phyloP scores from a whole-genome alignment of 768 basidiomycete genomes.

The Auricularia heimuer region DNA sequence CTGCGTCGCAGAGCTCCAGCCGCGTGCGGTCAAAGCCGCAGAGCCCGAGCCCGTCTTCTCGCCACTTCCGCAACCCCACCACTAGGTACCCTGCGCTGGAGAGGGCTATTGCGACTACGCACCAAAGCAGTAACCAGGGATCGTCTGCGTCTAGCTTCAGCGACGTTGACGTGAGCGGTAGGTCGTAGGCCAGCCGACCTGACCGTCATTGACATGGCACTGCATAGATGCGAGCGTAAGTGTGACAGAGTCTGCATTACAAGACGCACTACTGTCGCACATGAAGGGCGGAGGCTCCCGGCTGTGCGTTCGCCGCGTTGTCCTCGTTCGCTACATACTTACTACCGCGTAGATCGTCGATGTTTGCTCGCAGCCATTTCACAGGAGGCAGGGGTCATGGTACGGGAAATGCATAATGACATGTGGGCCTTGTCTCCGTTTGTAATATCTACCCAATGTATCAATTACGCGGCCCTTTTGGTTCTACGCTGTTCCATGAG shows the following conservation, averaged over 20 bases:
- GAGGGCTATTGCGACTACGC: conserved; percentile 35
- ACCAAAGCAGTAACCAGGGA: conserved; percentile 47
- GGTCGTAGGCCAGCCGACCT: conserved; percentile 15
- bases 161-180: conserved; percentile 60
- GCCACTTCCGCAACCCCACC: conserved; percentile 45
- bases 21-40: conserved; percentile 32
- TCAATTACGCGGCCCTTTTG: conserved; percentile 4
- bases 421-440: too few species aligned
- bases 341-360: conserved; percentile 14
- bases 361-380: conserved; percentile 23
- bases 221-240: conserved; percentile 44
- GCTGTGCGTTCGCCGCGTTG: conserved; percentile 40
- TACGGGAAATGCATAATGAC: too few species aligned
- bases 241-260: conserved; percentile 67
- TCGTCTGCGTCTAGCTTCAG: conserved; percentile 79
- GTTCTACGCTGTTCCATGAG: neutral
- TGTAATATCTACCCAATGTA: too few species aligned
- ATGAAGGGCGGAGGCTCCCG: conserved; percentile 56
- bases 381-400: neutral
- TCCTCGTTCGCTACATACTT: neutral
- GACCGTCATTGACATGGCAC: neutral
- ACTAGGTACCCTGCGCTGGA: conserved; percentile 36
- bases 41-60: conserved; percentile 54
- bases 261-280: conserved; percentile 73
- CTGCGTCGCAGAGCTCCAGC: conserved; percentile 34